Evolutionary conservation across 2,329 filamentous ascomycete species (phyloP).

Genomic region (Westerdykella aurantiaca): DNA sequence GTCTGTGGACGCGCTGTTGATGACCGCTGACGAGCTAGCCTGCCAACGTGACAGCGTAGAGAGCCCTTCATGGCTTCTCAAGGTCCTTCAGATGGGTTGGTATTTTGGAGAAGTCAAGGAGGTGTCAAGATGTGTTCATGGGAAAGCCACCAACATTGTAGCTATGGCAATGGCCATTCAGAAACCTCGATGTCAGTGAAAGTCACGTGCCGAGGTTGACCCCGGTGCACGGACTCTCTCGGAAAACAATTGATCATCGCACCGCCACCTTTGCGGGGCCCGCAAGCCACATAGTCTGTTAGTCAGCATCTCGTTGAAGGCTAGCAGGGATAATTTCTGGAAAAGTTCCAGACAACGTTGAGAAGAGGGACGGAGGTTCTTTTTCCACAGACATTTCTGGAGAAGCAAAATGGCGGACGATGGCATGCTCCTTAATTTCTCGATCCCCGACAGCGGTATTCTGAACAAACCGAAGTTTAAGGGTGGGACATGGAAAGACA

Average conservation of each 20-base stretch:
- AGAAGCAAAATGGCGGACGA: constrained; percentile 75
- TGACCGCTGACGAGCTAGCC: no score
- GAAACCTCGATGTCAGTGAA: neutral
- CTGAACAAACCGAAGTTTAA: constrained; percentile 63
- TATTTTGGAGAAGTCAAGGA: no score
- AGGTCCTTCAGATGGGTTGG: no score
- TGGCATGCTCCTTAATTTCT: constrained; percentile 91
- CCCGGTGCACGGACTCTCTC: no score
- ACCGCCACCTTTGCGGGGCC: neutral
- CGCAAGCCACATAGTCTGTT: neutral
- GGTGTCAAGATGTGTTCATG: no score
- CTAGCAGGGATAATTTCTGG: constrained; percentile 1
- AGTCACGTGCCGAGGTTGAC: neutral
- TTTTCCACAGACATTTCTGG: neutral
- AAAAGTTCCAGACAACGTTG: neutral
- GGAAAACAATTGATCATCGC: neutral
- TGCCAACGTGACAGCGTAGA: no score
- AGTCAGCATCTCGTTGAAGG: neutral
- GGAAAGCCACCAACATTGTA: no score
- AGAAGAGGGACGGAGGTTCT: neutral
- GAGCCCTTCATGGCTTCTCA: no score
- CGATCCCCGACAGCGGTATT: constrained; percentile 62
- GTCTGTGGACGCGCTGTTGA: no score
- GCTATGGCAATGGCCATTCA: no score
- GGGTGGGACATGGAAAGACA: constrained; percentile 89